Conservation (phyloP, 352 stramenopile genomes). For the Pythium angustatum region DNA sequence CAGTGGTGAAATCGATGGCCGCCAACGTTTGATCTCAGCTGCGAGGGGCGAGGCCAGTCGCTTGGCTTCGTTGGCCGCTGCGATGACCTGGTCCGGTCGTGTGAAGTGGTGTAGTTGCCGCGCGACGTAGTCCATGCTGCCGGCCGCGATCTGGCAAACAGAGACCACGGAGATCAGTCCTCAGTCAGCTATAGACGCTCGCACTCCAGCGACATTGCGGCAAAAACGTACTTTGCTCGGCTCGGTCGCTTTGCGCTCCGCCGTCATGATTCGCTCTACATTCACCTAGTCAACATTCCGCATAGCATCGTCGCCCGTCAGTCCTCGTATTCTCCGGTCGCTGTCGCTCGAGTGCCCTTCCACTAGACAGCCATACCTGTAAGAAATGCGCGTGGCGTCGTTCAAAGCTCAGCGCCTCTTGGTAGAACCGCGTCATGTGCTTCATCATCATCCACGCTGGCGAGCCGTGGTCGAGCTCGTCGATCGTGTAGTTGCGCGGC, state of each 20-base stretch:
- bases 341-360: no score
- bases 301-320: no score
- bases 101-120: constrained; percentile 39
- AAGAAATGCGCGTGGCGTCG: constrained; percentile 54
- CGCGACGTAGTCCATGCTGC: constrained; percentile 54
- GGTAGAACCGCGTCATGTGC: constrained; percentile 58
- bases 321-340: no score
- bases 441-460: constrained; percentile 57
- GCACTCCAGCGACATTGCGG: no score
- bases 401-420: constrained; percentile 52
- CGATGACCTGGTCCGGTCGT: constrained; percentile 51
- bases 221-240: constrained; percentile 34
- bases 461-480: constrained; percentile 52
- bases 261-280: constrained; percentile 44
- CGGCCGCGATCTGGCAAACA: constrained; percentile 29
- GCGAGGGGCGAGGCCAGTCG: neutral
- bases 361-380: no score
- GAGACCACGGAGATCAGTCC: no score
- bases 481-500: constrained; percentile 37
- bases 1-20: neutral
- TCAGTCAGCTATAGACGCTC: no score
- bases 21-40: neutral
- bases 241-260: constrained; percentile 25
- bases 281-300: no score
- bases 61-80: neutral